Percentiles rank a stretch among this genome's conserved stretches.
phyloP scores from a whole-genome alignment of 441 rosid species.

The Jatropha podagrica region DNA sequence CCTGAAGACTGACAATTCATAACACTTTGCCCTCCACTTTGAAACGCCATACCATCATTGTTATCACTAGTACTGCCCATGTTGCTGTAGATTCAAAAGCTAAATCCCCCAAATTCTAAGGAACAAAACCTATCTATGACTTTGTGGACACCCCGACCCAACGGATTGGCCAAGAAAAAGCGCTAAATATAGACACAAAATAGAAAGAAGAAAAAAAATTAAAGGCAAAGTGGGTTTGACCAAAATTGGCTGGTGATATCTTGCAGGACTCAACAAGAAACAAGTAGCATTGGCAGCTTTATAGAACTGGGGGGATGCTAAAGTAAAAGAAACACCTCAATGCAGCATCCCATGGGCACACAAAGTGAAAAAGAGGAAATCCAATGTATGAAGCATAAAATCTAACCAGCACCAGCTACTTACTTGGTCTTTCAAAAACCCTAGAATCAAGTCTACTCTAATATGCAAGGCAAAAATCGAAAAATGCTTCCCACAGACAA shows the following conservation, averaged over 20 bases:
- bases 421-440: conserved; percentile 41
- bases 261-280: conserved; percentile 64
- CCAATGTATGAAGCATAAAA: conserved; percentile 66
- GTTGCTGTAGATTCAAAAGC: conserved; percentile 33
- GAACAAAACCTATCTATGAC: conserved; percentile 21
- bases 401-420: conserved; percentile 53
- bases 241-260: conserved; percentile 57
- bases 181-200: conserved; percentile 35
- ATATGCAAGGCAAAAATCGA: conserved; percentile 35
- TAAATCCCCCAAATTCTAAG: conserved; percentile 30
- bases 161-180: conserved; percentile 24
- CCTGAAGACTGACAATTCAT: conserved; percentile 45
- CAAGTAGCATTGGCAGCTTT: conserved; percentile 59
- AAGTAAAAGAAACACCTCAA: conserved; percentile 45
- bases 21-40: conserved; percentile 42
- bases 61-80: conserved; percentile 54
- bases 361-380: conserved; percentile 45
- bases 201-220: conserved; percentile 27
- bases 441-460: conserved; percentile 39
- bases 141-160: conserved; percentile 22
- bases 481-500: conserved; percentile 57
- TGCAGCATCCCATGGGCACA: conserved; percentile 52
- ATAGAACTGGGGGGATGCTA: conserved; percentile 45
- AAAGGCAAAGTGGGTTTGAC: conserved; percentile 50
- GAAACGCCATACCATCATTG: conserved; percentile 50